phyloP scores from a whole-genome alignment of 176 grass and related monocot species.

The Phoenix dactylifera region DNA sequence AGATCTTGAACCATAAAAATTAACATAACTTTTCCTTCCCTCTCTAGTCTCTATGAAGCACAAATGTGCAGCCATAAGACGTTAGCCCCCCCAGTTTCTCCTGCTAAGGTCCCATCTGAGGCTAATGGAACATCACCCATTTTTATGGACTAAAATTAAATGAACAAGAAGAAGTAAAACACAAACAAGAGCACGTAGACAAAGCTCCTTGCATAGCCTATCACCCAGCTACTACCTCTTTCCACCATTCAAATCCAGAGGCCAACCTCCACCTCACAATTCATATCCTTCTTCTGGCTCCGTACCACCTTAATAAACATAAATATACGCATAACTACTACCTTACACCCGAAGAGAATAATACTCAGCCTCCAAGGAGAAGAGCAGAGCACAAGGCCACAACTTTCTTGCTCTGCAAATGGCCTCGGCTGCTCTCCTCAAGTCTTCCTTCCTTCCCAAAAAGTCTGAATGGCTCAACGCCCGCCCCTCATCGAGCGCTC shows the following conservation, averaged over 20 bases:
- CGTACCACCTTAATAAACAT: slow-evolving; percentile 27
- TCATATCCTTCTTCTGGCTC: slow-evolving; percentile 52
- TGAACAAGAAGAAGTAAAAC: no score
- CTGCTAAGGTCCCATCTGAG: no score
- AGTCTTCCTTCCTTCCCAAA: slow-evolving; percentile 98
- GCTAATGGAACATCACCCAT: no score
- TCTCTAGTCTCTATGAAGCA: no score
- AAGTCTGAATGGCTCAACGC: slow-evolving; percentile 60
- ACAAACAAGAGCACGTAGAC: no score
- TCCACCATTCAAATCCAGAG: slow-evolving; percentile 63
- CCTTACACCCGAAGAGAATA: slow-evolving; percentile 34
- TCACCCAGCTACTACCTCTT: slow-evolving; percentile 18
- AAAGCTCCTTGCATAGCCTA: neutral
- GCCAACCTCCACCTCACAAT: slow-evolving; percentile 66
- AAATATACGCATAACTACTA: slow-evolving; percentile 36
- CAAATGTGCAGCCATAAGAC: no score
- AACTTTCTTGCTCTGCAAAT: slow-evolving; percentile 29
- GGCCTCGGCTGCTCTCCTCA: slow-evolving; percentile 91
- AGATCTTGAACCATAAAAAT: no score
- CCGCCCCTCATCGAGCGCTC: slow-evolving; percentile 19
- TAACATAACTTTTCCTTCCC: no score
- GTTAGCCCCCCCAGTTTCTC: no score
- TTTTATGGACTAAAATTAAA: no score
- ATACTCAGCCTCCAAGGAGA: slow-evolving; percentile 22
- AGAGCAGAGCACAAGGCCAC: slow-evolving; percentile 25